Percentiles rank a stretch among this genome's conserved stretches.
Conservation (phyloP, 1,139 yeast species). For the Magnusiomyces starmeri region DNA sequence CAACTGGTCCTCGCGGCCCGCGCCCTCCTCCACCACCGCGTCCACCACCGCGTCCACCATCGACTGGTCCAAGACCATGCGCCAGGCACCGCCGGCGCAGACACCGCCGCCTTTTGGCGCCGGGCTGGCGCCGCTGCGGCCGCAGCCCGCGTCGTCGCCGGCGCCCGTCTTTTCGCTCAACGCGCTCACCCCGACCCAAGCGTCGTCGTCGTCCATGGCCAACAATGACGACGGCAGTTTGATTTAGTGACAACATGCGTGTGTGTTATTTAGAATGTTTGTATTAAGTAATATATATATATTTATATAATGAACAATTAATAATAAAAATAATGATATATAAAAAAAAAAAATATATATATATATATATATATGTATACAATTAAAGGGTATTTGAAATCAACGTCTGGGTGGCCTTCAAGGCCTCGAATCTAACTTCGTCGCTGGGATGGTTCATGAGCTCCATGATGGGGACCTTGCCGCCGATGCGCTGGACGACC, state of each 20-base stretch:
- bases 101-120: background rate
- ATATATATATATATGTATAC: too few relatives aligned
- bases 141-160: background rate
- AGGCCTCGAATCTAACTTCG: conserved; percentile 89
- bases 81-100: too few relatives aligned
- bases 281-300: background rate
- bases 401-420: conserved; percentile 85
- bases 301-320: background rate
- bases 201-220: too few relatives aligned
- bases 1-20: too few relatives aligned
- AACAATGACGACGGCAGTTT: conserved; percentile 7
- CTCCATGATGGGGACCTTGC: conserved; percentile 76
- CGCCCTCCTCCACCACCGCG: too few relatives aligned
- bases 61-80: too few relatives aligned
- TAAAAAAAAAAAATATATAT: background rate
- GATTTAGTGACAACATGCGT: too few relatives aligned
- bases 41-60: too few relatives aligned
- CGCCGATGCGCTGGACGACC: conserved; percentile 44
- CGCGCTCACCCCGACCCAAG: too few relatives aligned
- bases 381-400: conserved; percentile 61
- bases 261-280: too few relatives aligned
- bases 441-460: conserved; percentile 76
- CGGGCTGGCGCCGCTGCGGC: background rate
- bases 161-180: too few relatives aligned
- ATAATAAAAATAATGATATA: background rate